These are phyloP conservation scores for Paraleonurus japonicus DNA, from an alignment of 257 asterid genomes.

Conservation along the genomic window DNA sequence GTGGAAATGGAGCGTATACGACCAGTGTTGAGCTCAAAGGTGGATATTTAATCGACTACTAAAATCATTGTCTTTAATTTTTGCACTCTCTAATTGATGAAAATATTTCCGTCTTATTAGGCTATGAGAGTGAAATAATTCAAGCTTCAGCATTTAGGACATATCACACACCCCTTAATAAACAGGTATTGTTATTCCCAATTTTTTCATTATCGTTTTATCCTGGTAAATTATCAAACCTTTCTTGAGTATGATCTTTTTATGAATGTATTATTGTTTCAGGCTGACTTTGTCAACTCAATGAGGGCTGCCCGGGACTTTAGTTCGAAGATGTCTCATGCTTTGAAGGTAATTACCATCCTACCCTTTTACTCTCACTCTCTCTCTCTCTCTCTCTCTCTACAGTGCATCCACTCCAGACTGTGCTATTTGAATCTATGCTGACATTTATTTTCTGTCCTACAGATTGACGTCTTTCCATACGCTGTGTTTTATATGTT, in stretches of 20 bases:
- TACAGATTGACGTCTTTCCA: slow-evolving; percentile 92
- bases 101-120: slow-evolving; percentile 40
- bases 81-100: slow-evolving; percentile 19
- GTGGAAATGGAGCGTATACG: slow-evolving; percentile 93
- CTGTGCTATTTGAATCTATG: not conserved
- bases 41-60: slow-evolving; percentile 17
- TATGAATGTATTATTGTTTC: slow-evolving; percentile 4
- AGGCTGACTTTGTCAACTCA: slow-evolving; percentile 88
- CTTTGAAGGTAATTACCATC: slow-evolving; percentile 59
- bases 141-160: slow-evolving; percentile 93
- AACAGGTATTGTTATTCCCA: slow-evolving; percentile 51
- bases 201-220: not conserved
- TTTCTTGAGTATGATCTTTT: not conserved
- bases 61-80: not conserved
- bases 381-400: not conserved
- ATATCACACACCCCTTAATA: slow-evolving; percentile 92
- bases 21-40: slow-evolving; percentile 84
- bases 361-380: not conserved
- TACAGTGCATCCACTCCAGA: not conserved
- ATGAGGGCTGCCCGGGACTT: slow-evolving; percentile 97
- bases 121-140: slow-evolving; percentile 70
- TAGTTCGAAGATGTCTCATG: slow-evolving; percentile 74
- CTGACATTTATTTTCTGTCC: slow-evolving; percentile 27
- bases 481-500: slow-evolving; percentile 89
- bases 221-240: not conserved